phyloP scores from a whole-genome alignment of 768 basidiomycete species.

The Russula emetica region DNA sequence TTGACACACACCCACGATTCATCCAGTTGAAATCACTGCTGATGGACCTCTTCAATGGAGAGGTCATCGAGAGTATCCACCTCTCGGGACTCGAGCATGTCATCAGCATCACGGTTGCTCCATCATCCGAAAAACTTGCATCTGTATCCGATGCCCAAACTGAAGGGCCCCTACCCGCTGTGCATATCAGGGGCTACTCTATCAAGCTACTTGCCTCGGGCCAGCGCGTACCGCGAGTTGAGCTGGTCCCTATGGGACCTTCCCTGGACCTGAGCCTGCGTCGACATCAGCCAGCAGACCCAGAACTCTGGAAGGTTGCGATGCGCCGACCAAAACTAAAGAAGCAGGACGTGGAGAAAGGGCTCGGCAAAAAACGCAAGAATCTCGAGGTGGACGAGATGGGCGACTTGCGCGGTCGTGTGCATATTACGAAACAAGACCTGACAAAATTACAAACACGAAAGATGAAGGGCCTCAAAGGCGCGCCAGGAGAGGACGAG shows the following conservation, averaged over 20 bases:
- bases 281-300: constrained; percentile 67
- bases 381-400: constrained; percentile 97
- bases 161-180: constrained; percentile 54
- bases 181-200: constrained; percentile 88
- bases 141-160: constrained; percentile 36
- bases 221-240: constrained; percentile 72
- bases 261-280: constrained; percentile 79
- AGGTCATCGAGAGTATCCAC: constrained; percentile 77
- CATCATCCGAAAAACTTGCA: constrained; percentile 54
- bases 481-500: constrained; percentile 31
- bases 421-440: constrained; percentile 90
- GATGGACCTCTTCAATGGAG: constrained; percentile 86
- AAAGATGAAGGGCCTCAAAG: constrained; percentile 93
- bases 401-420: constrained; percentile 89
- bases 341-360: constrained; percentile 82
- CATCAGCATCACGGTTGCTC: constrained; percentile 74
- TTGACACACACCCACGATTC: constrained; percentile 91
- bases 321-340: constrained; percentile 82
- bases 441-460: constrained; percentile 78
- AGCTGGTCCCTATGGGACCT: constrained; percentile 87
- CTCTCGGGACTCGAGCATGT: constrained; percentile 83
- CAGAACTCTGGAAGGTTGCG: constrained; percentile 76
- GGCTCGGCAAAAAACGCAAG: constrained; percentile 88
- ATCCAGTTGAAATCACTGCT: constrained; percentile 89
- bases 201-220: constrained; percentile 70